phyloP scores from a whole-genome alignment of 2,329 filamentous ascomycete genomes.

The Endoconidiophora polonica region DNA sequence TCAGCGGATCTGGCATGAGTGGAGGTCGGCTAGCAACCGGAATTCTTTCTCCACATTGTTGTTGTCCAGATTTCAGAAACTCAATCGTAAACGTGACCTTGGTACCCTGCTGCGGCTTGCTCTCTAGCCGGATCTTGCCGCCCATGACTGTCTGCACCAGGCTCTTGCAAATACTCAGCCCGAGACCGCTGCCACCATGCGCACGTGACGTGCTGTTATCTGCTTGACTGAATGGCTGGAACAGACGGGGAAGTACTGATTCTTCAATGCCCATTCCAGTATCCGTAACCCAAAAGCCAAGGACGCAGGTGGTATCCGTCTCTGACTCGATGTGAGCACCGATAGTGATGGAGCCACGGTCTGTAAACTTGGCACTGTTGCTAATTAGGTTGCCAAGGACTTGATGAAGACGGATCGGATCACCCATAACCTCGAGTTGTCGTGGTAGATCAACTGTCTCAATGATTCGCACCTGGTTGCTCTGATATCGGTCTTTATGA shows the following conservation, averaged over 20 bases:
- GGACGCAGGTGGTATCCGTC: constrained; percentile 48
- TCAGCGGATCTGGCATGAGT: not conserved
- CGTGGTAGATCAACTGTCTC: constrained; percentile 60
- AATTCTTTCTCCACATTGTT: no score
- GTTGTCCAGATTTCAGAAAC: constrained; percentile 47
- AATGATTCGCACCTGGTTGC: constrained; percentile 45
- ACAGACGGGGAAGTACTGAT: constrained; percentile 68
- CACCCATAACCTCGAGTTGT: constrained; percentile 47
- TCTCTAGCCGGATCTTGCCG: constrained; percentile 69
- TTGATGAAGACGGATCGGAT: constrained; percentile 50
- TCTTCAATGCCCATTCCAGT: constrained; percentile 83
- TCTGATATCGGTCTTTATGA: constrained; percentile 44
- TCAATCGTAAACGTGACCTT: constrained; percentile 64
- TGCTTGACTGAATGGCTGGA: constrained; percentile 84
- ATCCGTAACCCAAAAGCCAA: constrained; percentile 76
- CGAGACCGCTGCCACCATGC: constrained; percentile 81
- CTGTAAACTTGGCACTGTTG: constrained; percentile 90
- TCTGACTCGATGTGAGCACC: constrained; percentile 58
- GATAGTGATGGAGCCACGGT: constrained; percentile 71
- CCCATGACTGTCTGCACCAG: constrained; percentile 86
- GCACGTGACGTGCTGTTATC: constrained; percentile 80
- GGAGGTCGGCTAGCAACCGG: no score
- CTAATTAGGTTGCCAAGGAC: constrained; percentile 70
- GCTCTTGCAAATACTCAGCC: constrained; percentile 85
- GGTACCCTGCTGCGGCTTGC: constrained; percentile 53